Base-by-base conservation (phyloP, 106 monocot species). In the Phalaenopsis equestris region DNA sequence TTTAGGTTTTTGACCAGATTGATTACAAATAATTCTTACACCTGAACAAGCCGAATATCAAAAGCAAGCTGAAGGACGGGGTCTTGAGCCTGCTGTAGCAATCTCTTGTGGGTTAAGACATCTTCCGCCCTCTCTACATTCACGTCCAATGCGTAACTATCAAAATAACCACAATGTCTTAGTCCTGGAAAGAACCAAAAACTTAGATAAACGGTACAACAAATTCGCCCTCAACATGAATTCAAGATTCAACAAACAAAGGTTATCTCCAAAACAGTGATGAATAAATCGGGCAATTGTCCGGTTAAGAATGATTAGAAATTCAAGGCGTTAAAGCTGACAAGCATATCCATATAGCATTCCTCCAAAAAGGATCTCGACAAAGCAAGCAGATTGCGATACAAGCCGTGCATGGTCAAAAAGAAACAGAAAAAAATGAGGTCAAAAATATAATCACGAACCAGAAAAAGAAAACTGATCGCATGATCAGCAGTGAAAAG, bases 41-140 rank as follows among this genome's bases (percentile, higher is more conserved):
- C 96, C 91, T 93, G 93, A 42, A 96, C 93, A 41, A 92, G 7
- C 30, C 90, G 89, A 41, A 96, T 91, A n/a, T 82, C 81, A 67
- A 93, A 90, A 9, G 84, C 87, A 12, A 89, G 93, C 79, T 81
- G 58, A 15, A 82, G 90, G 55, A 83, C 77, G 6, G 93, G 87
- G 64, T 92, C 91, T 24, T 82, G 82, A 5, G 93, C 96, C 79
- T 86, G 41, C 83, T 93, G 85, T 77, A 96, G 77, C 79, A 91
- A 80, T 42, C 75, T 86, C 81, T 88, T 89, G 79, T 95, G 95
- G 46, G 85, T 86, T 80, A 93, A 47, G 18, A 95, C 95, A 80
- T 95, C 95, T 42, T 95, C 90, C 10, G 92, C 95, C 78, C 90
- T 83, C 87, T 93, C 92, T 14, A 91, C 95, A 80, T 93, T 95